Evolutionary conservation across 257 asterid genomes (phyloP), one percentile per base, ranked within the genome.

Genomic region (Cynanchum wilfordii): DNA sequence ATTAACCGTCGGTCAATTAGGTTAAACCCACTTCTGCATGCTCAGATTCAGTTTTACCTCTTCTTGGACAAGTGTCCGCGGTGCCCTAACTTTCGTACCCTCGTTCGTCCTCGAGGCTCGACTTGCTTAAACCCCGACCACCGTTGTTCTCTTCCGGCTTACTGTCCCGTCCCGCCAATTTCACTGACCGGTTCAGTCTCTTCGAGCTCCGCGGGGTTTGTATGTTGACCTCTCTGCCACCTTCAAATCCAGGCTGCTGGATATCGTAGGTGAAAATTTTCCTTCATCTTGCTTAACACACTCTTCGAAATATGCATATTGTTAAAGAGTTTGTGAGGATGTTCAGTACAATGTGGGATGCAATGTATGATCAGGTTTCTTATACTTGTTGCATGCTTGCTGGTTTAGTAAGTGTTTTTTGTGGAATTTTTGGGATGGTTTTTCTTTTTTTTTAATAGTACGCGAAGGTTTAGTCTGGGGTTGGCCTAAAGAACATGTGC

Each of bases 191-290:
- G 44, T 42, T n/a, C 12, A 10, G 25, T 29, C 22, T 13, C 51
- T 73, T 51, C 30, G 4, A 10, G 36, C 30, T 65, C 12, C n/a
- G 1, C 33, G 33, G 47, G 11, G 3, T 25, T 4, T 49, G 50
- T 55, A 3, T 72, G 70, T 51, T 63, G 55, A 70, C 44, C 27
- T 71, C 57, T 42, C 30, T 24, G 66, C 59, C 29, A 49, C 40
- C 72, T 25, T 22, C 72, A 51, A 30, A 20, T 64, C 51, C 56
- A 15, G 44, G 66, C 72, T 38, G 66, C 69, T 15, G 27, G 54
- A 22, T 27, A 38, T 22, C 66, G 51, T 19, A 52, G 71, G 72
- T 65, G 45, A 49, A 22, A 12, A 52, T 52, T 65, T 49, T 45
- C 54, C 7, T n/a, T 27, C 16, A 12, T 59, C 66, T 12, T 11